These are phyloP conservation scores for Coemansia umbellata DNA, from an alignment of 192 early-diverging fungal genomes.

Conservation along the genomic window DNA sequence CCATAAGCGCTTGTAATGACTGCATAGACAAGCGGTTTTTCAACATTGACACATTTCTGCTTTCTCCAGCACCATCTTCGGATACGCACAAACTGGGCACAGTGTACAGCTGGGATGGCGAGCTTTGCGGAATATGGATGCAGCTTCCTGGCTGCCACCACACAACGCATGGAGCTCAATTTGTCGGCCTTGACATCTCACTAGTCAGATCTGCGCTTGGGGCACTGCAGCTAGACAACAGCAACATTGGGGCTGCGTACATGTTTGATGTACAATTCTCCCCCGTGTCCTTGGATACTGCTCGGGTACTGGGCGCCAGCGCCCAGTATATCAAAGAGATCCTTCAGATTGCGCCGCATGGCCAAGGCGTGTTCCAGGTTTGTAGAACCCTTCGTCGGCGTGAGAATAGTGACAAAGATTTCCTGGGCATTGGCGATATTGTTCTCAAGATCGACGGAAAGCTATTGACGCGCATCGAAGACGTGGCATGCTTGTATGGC, in stretches of 20 bases:
- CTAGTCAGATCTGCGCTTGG: conserved; percentile 15
- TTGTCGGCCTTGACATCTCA: conserved; percentile 15
- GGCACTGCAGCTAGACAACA: not conserved
- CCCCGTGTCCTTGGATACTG: conserved; percentile 2
- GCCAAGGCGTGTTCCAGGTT: conserved; percentile 7
- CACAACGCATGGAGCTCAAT: too few relatives aligned
- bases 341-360: not conserved
- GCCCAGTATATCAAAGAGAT: conserved; percentile 3
- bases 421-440: conserved; percentile 30
- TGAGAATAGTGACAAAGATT: not conserved
- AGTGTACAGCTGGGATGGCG: not conserved
- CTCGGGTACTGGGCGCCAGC: conserved; percentile 17
- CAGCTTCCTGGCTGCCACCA: conserved; percentile 6
- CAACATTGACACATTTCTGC: conserved; percentile 15
- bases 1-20: conserved; percentile 4
- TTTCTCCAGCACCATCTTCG: not conserved
- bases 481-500: conserved; percentile 15
- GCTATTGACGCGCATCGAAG: conserved; percentile 11
- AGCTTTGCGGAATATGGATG: conserved; percentile 13
- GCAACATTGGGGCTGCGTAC: conserved; percentile 1
- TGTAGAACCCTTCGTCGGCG: conserved; percentile 2
- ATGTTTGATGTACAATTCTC: conserved; percentile 32
- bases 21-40: conserved; percentile 21
- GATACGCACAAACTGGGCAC: conserved; percentile 4
- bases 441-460: conserved; percentile 13